Conservation (phyloP, 129 eudicot species). For the Gnaphalium uliginosum region DNA sequence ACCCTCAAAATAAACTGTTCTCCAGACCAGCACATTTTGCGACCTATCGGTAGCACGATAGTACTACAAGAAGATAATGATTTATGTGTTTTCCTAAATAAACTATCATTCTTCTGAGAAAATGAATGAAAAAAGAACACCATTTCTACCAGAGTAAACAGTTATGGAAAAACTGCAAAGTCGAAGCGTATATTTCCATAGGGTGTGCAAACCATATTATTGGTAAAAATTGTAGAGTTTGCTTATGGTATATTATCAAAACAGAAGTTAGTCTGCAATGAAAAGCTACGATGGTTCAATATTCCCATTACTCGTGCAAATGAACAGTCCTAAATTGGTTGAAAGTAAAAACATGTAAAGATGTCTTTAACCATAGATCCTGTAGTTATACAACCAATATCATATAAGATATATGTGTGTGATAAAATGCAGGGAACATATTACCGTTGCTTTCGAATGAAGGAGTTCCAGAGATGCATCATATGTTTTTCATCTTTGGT, state of each 20-base stretch:
- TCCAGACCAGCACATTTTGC: too few species aligned
- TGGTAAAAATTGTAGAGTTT: not conserved
- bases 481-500: slow-evolving; percentile 74
- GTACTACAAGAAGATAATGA: too few species aligned
- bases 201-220: too few species aligned
- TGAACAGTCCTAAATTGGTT: not conserved
- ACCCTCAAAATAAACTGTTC: too few species aligned
- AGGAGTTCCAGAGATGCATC: slow-evolving; percentile 98
- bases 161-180: not conserved
- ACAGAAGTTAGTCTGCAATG: not conserved
- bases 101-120: not conserved
- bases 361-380: not conserved
- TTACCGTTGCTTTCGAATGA: slow-evolving; percentile 82
- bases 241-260: not conserved
- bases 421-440: not conserved
- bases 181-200: too few species aligned
- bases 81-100: not conserved
- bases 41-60: too few species aligned
- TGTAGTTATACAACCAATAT: not conserved
- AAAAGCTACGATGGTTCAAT: not conserved
- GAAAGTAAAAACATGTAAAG: not conserved
- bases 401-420: not conserved
- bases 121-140: not conserved
- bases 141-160: not conserved
- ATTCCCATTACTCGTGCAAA: not conserved